These are phyloP conservation scores for Rhizoclosmatium sp. DNA, from an alignment of 192 early-diverging fungal species.

Conservation along the genomic window DNA sequence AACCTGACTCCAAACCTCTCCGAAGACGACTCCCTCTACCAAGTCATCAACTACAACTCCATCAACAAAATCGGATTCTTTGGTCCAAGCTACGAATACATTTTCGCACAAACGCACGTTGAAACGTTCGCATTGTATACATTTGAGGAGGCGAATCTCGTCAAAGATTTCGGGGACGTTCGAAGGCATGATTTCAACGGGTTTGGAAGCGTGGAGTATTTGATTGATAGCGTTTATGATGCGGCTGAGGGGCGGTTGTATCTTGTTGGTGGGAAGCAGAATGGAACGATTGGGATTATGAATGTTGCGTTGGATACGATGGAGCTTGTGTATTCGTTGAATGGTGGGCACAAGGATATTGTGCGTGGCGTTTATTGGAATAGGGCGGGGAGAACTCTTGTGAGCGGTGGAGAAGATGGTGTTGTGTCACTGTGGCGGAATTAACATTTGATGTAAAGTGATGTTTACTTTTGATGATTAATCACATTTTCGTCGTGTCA, in stretches of 20 bases:
- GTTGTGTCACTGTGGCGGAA: conserved; percentile 74
- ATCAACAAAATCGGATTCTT: conserved; percentile 90
- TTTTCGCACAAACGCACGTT: conserved; percentile 88
- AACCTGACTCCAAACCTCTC: conserved; percentile 69
- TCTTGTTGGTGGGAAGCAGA: conserved; percentile 69
- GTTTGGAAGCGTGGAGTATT: conserved; percentile 69
- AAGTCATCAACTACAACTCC: conserved; percentile 83
- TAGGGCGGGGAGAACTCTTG: background rate
- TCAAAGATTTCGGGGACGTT: conserved; percentile 81
- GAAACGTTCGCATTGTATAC: conserved; percentile 89
- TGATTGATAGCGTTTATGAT: conserved; percentile 84
- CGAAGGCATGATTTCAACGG: conserved; percentile 45
- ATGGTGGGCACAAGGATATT: conserved; percentile 86
- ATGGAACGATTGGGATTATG: conserved; percentile 77
- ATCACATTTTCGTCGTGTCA: too few relatives aligned
- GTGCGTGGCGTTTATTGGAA: conserved; percentile 85
- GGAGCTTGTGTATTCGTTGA: conserved; percentile 78
- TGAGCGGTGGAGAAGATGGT: conserved; percentile 34
- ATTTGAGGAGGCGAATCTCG: conserved; percentile 53
- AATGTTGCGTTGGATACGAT: conserved; percentile 81
- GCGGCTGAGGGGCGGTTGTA: conserved; percentile 72
- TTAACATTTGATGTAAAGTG: background rate
- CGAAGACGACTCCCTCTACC: conserved; percentile 89
- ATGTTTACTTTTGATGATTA: too few relatives aligned
- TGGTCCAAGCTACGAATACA: conserved; percentile 87